Evolutionary conservation across 495 filamentous ascomycete species (phyloP), one percentile per base, ranked within the genome.

Genomic region (Podospora conica): DNA sequence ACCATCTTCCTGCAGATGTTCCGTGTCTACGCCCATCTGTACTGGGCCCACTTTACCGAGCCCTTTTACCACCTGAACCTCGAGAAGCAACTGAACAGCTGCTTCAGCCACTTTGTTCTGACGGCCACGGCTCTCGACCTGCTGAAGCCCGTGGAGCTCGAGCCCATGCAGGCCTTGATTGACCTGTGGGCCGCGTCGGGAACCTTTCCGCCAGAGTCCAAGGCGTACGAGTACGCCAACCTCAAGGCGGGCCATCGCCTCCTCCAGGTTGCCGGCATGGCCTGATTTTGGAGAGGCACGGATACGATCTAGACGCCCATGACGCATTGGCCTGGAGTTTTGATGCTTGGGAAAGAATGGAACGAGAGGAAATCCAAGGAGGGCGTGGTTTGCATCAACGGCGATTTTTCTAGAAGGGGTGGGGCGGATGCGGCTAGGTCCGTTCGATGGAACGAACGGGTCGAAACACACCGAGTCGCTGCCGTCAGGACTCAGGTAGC

Each of bases 1-100:
- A 92, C 88, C 66, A 94, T 96, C 71, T 96, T 93, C 84, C 88
- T 93, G 68, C 93, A 97, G 79, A 97, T 97, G 90, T 95, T 96
- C 84, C 92, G 93, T 48, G 92, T 93, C 76, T 97, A 97, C 70
- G 89, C 92, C 33, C 93, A 97, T 78, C 82, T 94, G 27, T 94
- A 94, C 80, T 91, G 91, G 82, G 86, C 87, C 9, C 91, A 94
- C 79, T 94, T 89, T 80, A 72, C 88, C 63, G 88, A 92, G 60
- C 90, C 90, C 10, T 91, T 91, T 78, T 94, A 90, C 81, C 89
- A 94, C 70, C 84, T 93, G 64, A 90, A 87, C 77, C 85, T 89
- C 61, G 87, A 91, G 71, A 91, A 92, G 79, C 88, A 92, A 70
- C 84, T 97, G 60, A 97, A 97, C 83, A 96, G 92, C 76, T 95